Evolutionary conservation across 495 filamentous ascomycete species (phyloP).

Genomic region (Penicillium malachiteum): DNA sequence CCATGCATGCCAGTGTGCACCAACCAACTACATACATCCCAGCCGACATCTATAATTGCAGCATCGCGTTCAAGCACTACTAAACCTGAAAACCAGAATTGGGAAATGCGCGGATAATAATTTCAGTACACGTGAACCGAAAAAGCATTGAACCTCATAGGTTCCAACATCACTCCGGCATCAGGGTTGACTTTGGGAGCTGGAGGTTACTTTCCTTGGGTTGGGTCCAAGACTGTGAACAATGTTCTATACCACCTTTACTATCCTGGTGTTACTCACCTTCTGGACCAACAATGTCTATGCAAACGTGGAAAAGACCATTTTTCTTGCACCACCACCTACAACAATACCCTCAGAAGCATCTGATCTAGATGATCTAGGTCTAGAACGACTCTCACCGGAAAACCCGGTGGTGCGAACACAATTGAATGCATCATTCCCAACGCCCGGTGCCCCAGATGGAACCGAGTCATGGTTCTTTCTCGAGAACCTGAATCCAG

Average conservation of each 20-base stretch:
- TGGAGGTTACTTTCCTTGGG: not conserved
- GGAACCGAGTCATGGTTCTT: slow-evolving; percentile 79
- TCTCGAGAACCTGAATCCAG: slow-evolving; percentile 68
- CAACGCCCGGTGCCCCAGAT: slow-evolving; percentile 46
- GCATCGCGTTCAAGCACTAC: no score
- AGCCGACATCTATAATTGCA: no score
- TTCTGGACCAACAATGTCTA: slow-evolving; percentile 25
- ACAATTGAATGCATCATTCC: slow-evolving; percentile 64
- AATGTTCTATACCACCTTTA: slow-evolving; percentile 17
- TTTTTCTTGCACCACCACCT: slow-evolving; percentile 72
- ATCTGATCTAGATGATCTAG: slow-evolving; percentile 62
- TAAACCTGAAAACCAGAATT: no score
- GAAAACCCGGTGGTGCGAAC: slow-evolving; percentile 54
- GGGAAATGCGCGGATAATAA: no score
- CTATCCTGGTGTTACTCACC: slow-evolving; percentile 26
- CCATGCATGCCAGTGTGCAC: not conserved
- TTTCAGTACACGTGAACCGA: no score
- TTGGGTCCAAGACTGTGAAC: not conserved
- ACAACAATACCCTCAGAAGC: slow-evolving; percentile 52
- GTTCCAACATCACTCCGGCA: no score
- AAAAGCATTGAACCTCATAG: no score
- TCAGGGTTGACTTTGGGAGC: not conserved
- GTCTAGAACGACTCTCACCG: slow-evolving; percentile 64
- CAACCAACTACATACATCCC: not conserved
- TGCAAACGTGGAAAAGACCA: slow-evolving; percentile 87